Conservation (phyloP, 495 filamentous ascomycete genomes). For the Bryoglossum gracile region DNA sequence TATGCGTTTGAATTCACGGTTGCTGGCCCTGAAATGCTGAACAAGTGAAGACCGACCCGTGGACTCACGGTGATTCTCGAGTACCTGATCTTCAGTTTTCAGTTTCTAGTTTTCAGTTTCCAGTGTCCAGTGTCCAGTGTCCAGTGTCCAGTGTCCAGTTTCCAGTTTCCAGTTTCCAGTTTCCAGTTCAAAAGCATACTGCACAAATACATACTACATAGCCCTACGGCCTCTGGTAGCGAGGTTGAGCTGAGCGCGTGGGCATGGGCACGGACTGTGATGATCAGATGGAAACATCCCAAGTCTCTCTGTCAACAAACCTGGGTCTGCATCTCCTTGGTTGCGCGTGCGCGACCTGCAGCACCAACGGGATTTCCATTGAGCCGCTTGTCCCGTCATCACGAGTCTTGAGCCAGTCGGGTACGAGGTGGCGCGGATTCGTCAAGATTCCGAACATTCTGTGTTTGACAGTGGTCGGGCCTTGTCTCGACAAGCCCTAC, state of each 20-base stretch:
- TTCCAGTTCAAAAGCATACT: no score
- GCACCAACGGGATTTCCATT: conserved; percentile 3
- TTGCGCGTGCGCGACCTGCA: not conserved
- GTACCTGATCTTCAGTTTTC: not conserved
- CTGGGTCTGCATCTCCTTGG: not conserved
- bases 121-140: no score
- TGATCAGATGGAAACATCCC: conserved; percentile 6
- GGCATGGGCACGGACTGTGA: not conserved
- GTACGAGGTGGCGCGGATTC: conserved; percentile 7
- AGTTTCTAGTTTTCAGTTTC: no score
- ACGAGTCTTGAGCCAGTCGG: no score
- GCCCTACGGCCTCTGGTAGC: not conserved
- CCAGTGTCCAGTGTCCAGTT: no score
- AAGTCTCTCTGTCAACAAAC: not conserved
- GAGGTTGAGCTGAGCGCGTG: not conserved
- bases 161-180: no score
- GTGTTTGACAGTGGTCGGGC: conserved; percentile 4
- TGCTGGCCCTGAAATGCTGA: not conserved
- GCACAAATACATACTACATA: no score
- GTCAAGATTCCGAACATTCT: conserved; percentile 4
- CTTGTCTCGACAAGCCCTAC: conserved; percentile 1
- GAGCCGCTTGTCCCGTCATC: conserved; percentile 9
- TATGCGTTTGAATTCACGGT: conserved; percentile 3
- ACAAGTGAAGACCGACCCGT: no score
- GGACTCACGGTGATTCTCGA: no score